Percentiles rank a stretch among this genome's conserved stretches.
Evolutionary conservation across 179 eudicot genomes (phyloP).

Genomic region (Silene vulgaris): DNA sequence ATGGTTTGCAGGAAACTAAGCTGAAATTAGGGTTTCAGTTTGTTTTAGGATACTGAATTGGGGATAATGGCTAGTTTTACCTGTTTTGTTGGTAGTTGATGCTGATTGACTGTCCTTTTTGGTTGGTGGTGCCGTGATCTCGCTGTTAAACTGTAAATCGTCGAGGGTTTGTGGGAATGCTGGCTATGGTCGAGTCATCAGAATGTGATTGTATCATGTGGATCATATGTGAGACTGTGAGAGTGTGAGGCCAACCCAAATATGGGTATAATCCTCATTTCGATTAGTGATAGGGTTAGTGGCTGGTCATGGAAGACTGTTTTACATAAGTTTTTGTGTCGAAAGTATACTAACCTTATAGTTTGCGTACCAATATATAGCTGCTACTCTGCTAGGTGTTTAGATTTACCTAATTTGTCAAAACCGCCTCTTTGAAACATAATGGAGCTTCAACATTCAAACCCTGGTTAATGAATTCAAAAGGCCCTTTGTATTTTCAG

Average conservation of each 20-base stretch:
- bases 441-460: neutral
- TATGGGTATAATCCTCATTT: neutral
- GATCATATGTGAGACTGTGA: neutral
- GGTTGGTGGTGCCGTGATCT: conserved; percentile 13
- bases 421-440: neutral
- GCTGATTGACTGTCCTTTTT: conserved; percentile 5
- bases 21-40: conserved; percentile 15
- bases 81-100: neutral
- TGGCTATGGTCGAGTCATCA: neutral
- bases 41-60: neutral
- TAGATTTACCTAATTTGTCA: neutral
- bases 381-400: neutral
- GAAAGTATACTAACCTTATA: neutral
- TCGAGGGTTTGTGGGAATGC: neutral
- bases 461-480: neutral
- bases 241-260: neutral
- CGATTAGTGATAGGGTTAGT: neutral
- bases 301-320: neutral
- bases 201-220: conserved; percentile 9
- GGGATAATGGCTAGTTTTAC: neutral
- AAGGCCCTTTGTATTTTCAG: neutral
- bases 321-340: neutral
- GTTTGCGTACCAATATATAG: neutral
- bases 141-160: neutral
- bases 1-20: neutral